Evolutionary conservation across 2,329 filamentous ascomycete species (phyloP).

Genomic region (Westerdykella aurantiaca): DNA sequence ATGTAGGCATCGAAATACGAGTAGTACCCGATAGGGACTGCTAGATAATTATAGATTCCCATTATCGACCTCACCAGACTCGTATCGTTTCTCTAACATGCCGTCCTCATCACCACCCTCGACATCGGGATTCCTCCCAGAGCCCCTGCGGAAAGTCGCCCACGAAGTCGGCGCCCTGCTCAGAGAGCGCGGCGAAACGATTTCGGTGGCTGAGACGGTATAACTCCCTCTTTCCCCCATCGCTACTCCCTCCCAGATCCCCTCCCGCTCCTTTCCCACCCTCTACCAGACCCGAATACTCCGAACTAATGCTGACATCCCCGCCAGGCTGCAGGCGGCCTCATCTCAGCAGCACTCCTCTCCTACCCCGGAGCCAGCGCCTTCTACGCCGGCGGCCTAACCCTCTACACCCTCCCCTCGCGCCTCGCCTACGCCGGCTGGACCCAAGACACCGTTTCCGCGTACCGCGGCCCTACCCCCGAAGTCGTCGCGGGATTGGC

Average conservation of each 20-base stretch:
- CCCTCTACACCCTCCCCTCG: constrained; percentile 55
- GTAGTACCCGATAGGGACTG: no score
- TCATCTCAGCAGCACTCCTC: constrained; percentile 56
- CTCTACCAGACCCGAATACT: background rate
- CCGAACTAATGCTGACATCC: background rate
- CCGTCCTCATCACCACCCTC: constrained; percentile 8
- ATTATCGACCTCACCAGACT: background rate
- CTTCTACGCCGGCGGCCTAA: constrained; percentile 59
- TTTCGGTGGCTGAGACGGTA: constrained; percentile 58
- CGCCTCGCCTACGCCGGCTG: constrained; percentile 56
- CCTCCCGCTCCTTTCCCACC: background rate
- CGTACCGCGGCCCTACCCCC: constrained; percentile 56
- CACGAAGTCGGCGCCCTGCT: constrained; percentile 50
- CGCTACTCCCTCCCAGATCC: background rate
- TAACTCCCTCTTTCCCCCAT: constrained; percentile 8
- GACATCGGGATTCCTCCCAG: constrained; percentile 35
- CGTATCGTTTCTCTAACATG: constrained; percentile 12
- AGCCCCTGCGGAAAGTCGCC: constrained; percentile 40
- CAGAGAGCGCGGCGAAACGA: constrained; percentile 50
- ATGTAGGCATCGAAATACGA: no score
- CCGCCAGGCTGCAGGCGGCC: constrained; percentile 53
- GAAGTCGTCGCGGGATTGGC: constrained; percentile 54
- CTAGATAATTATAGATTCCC: background rate
- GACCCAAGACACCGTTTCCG: constrained; percentile 49
- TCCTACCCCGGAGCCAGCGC: constrained; percentile 53